These are phyloP conservation scores for Podaxis sp. DNA, from an alignment of 768 basidiomycete species.

Conservation along the genomic window DNA sequence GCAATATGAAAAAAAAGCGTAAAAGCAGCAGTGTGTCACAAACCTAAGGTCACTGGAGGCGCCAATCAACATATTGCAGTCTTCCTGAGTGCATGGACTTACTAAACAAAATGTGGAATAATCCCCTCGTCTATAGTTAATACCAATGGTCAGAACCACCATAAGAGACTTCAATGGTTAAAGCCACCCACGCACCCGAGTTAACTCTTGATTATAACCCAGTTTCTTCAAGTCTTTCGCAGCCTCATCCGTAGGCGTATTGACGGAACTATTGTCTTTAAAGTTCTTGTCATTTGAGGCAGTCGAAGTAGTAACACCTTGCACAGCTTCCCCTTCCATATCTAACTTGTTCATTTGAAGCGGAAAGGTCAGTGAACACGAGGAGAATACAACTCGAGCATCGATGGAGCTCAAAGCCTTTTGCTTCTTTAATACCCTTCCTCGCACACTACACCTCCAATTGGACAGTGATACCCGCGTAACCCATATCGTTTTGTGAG, in stretches of 20 bases:
- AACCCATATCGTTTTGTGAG: neutral
- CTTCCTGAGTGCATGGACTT: constrained; percentile 20
- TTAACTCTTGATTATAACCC: constrained; percentile 57
- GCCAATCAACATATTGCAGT: constrained; percentile 1
- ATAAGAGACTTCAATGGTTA: neutral
- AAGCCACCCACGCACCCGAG: constrained; percentile 36
- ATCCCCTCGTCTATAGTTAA: constrained; percentile 42
- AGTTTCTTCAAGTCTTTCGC: constrained; percentile 45
- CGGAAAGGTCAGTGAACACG: neutral
- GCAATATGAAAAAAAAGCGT: neutral
- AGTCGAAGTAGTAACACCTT: neutral
- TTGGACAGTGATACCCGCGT: neutral
- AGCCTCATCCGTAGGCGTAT: constrained; percentile 17
- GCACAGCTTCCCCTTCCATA: neutral
- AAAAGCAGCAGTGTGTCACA: constrained; percentile 2
- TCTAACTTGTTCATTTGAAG: neutral
- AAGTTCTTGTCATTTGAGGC: neutral
- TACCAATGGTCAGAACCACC: neutral
- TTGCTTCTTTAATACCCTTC: constrained; percentile 4
- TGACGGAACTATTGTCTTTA: neutral
- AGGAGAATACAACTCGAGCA: too few species aligned
- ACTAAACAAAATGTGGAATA: constrained; percentile 58
- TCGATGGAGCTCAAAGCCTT: neutral
- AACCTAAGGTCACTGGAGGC: constrained; percentile 49
- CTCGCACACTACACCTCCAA: neutral